phyloP scores from a whole-genome alignment of 2,329 filamentous ascomycete species.

The Chrysosporium queenslandicum region DNA sequence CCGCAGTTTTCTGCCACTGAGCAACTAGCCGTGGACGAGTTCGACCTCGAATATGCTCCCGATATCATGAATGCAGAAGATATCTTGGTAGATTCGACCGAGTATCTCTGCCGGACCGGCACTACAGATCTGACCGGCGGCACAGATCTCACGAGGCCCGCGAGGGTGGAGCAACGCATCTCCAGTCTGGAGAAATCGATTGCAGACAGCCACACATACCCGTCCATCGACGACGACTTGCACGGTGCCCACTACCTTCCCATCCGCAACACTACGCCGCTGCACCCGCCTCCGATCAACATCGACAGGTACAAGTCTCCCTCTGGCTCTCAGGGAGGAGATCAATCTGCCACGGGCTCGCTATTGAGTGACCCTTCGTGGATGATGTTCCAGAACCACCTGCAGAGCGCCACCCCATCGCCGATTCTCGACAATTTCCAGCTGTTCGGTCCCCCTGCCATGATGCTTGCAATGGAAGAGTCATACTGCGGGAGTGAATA shows the following conservation, averaged over 20 bases:
- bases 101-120: neutral
- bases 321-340: constrained; percentile 16
- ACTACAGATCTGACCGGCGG: neutral
- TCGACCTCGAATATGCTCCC: neutral
- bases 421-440: constrained; percentile 12
- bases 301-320: constrained; percentile 15
- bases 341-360: constrained; percentile 14
- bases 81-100: constrained; percentile 2
- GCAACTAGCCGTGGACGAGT: constrained; percentile 1
- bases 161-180: constrained; percentile 13
- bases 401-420: constrained; percentile 10
- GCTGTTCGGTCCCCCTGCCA: constrained; percentile 3
- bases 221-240: constrained; percentile 2
- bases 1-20: neutral
- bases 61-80: neutral
- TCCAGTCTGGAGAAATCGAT: constrained; percentile 15
- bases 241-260: constrained; percentile 11
- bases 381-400: constrained; percentile 9
- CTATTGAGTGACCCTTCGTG: constrained; percentile 17
- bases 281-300: neutral
- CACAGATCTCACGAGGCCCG: constrained; percentile 5
- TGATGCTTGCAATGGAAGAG: constrained; percentile 7
- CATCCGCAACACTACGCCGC: constrained; percentile 2
- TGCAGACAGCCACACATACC: constrained; percentile 4
- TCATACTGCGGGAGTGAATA: constrained; percentile 17